Evolutionary conservation across 176 grass and related monocot genomes (phyloP).

Genomic region (Phyllostachys edulis): DNA sequence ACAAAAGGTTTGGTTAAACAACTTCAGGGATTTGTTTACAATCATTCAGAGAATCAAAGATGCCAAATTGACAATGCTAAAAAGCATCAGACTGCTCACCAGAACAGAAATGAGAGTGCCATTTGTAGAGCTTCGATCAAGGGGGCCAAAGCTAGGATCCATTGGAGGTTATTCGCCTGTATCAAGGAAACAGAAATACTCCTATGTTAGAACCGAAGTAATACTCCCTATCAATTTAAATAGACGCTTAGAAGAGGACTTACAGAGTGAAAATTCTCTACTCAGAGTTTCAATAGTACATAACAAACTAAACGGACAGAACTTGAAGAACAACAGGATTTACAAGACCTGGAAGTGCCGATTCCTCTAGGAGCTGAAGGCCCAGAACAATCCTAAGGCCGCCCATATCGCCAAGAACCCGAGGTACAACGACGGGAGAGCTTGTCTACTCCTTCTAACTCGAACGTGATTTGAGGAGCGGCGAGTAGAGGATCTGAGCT

Average conservation of each 20-base stretch:
- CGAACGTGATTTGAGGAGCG: too few species aligned
- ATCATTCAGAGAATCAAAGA: neutral
- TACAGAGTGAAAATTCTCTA: too few species aligned
- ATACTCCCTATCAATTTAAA: neutral
- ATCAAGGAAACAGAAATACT: neutral
- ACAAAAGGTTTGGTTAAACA: neutral
- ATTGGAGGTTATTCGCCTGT: constrained; percentile 80
- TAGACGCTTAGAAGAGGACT: neutral
- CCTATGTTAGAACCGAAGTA: neutral
- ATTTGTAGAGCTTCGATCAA: constrained; percentile 82
- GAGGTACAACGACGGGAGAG: constrained; percentile 74
- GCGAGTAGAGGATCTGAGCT: too few species aligned
- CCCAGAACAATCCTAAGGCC: constrained; percentile 75
- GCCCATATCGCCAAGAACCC: constrained; percentile 84
- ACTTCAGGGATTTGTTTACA: neutral
- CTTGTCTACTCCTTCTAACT: too few species aligned
- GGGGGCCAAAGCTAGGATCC: constrained; percentile 81
- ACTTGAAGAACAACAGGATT: neutral
- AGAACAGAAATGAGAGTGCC: constrained; percentile 86
- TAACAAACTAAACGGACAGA: neutral
- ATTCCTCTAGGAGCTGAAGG: constrained; percentile 73
- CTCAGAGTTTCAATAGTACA: neutral
- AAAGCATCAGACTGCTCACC: constrained; percentile 44
- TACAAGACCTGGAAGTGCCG: constrained; percentile 69
- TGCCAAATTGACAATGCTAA: neutral